These are phyloP conservation scores for Pseudocercospora musae DNA, from an alignment of 2,329 filamentous ascomycete species.

Conservation along the genomic window DNA sequence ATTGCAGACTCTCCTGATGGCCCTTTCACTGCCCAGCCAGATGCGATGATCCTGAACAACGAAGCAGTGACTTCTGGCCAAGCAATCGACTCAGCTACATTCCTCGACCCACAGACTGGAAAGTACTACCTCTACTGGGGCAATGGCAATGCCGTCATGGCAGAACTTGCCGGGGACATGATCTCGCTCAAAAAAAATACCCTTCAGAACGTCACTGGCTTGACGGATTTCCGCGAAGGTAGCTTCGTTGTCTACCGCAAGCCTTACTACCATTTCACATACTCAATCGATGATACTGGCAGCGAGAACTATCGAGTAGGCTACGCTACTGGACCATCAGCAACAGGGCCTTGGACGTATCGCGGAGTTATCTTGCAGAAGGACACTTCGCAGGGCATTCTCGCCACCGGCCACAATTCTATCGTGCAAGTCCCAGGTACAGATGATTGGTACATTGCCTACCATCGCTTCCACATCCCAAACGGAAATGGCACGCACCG, in stretches of 20 bases:
- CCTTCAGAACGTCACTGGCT: slow-evolving; percentile 35
- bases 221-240: slow-evolving; percentile 46
- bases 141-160: slow-evolving; percentile 43
- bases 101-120: slow-evolving; percentile 25
- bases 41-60: slow-evolving; percentile 30
- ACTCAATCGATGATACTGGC: slow-evolving; percentile 49
- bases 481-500: slow-evolving; percentile 45
- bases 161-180: slow-evolving; percentile 48
- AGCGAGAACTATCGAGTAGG: slow-evolving; percentile 48
- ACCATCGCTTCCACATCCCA: slow-evolving; percentile 49
- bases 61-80: slow-evolving; percentile 26
- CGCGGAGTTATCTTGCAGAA: slow-evolving; percentile 46
- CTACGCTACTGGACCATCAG: slow-evolving; percentile 42
- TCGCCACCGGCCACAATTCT: slow-evolving; percentile 48
- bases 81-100: slow-evolving; percentile 31
- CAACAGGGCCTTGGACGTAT: slow-evolving; percentile 47
- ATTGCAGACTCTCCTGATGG: slow-evolving; percentile 26
- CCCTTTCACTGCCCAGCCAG: slow-evolving; percentile 27
- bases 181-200: slow-evolving; percentile 42
- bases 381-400: slow-evolving; percentile 41
- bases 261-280: slow-evolving; percentile 49
- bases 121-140: slow-evolving; percentile 34
- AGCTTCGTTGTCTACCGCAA: slow-evolving; percentile 46
- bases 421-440: slow-evolving; percentile 48
- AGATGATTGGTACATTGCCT: slow-evolving; percentile 52